Evolutionary conservation across 192 early-diverging fungal species (phyloP), one percentile per base, ranked within the genome.

Genomic region (Podila verticillata): DNA sequence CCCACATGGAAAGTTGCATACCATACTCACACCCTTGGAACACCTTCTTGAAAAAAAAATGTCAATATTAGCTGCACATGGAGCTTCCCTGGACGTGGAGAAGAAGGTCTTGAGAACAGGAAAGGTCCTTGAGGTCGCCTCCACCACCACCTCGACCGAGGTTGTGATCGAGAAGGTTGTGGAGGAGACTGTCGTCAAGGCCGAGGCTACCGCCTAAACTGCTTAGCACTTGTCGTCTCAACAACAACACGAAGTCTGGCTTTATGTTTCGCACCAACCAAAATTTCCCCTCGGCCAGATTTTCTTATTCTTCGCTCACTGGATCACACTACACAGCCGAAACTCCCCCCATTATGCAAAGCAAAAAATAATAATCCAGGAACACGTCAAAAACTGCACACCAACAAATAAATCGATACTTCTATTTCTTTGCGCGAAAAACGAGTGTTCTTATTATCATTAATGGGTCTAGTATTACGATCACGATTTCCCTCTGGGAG

Each of bases 81-180:
- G 57, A 20, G 75, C 44, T 34, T 65, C 47, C 10, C 22, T 72
- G 63, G 58, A 78, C 34, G 49, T 54, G 19, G 68, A 79, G 28
- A 66, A 34, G 59, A 79, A 79, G 59, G 69, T 79, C 59, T 35
- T 79, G 56, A 48, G 75, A 28, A 79, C 75, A 26, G 75, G 75
- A 51, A 79, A 72, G 64, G 68, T 65, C 31, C 60, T 78, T 22
- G 63, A 77, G 56, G 26, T 31, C 8, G 17, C 44, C 9, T 19
- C 58, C 24, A 60, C 62, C 20, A 0, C 57, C 22, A 49, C 47
- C 17, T 5, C 31, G 2, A 8, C 31, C 10, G 47, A 51, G n/a
- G 48, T 22, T 17, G n/a, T 39, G 29, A 6, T 69, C 2, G 68
- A 65, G 48, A 36, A 28, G 39, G 66, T 24, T 5, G 48, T 34